Evolutionary conservation across 2,329 filamentous ascomycete species (phyloP).

Genomic region (Pseudohalonectria lignicola): DNA sequence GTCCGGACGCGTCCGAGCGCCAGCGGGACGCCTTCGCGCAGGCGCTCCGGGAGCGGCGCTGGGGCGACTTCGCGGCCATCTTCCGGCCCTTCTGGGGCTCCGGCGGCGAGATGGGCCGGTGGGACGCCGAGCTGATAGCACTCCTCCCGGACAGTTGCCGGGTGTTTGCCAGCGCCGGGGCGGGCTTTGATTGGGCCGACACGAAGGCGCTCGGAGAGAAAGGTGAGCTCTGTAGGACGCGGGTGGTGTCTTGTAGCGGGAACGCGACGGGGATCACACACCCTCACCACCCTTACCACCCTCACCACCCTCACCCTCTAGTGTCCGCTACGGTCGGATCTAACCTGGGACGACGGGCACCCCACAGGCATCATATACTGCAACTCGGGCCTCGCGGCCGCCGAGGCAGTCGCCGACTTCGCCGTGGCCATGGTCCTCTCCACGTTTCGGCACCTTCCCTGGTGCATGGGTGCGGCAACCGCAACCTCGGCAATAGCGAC

Average conservation of each 20-base stretch:
- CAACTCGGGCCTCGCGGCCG: constrained; percentile 59
- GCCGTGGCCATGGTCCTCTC: constrained; percentile 58
- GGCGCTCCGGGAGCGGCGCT: constrained; percentile 37
- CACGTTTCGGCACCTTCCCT: constrained; percentile 51
- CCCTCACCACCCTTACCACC: no score
- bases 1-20: constrained; percentile 37
- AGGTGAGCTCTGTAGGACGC: background rate
- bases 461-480: background rate
- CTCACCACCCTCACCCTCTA: no score
- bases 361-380: constrained; percentile 55
- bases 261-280: no score
- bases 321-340: background rate
- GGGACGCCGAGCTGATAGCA: constrained; percentile 47
- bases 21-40: constrained; percentile 35
- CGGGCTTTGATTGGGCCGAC: constrained; percentile 57
- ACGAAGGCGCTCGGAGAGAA: constrained; percentile 39
- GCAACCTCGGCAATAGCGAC: no score
- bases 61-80: constrained; percentile 41
- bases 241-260: no score
- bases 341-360: no score
- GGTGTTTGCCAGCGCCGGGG: constrained; percentile 55
- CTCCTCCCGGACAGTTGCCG: constrained; percentile 43
- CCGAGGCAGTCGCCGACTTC: constrained; percentile 64
- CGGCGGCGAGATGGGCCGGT: constrained; percentile 55
- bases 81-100: constrained; percentile 49